Evolutionary conservation across 1,139 yeast genomes (phyloP), one percentile per base, ranked within the genome.

Genomic region (Suhomyces bribrorum): DNA sequence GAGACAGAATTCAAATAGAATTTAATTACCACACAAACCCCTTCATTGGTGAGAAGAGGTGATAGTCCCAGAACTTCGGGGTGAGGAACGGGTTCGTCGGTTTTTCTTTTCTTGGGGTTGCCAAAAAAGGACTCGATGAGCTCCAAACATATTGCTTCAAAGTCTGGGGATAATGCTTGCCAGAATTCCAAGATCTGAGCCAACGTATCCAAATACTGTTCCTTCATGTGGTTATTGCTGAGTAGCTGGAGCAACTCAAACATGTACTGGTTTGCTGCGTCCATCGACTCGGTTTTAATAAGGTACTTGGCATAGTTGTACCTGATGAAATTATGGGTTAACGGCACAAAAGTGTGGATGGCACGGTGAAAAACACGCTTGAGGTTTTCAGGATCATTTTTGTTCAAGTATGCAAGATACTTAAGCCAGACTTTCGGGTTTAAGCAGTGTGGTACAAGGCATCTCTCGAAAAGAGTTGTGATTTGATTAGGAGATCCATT

Each of bases 381-480:
- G 29, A 70, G 59, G 0, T 52, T 12, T 23, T 35, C 39, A 3
- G 38, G 16, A 5, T 36, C 36, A 41, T 40, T 43, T n/a, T 37
- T 36, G 33, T 55, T 47, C 8, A 64, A 47, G 61, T 75, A 83
- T 2, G 64, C 56, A n/a, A 76, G 36, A 52, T 81, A 84, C 46
- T 66, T 73, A 9, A 73, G 50, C 92, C 92, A 85, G n/a, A 81
- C 49, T 7, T 58, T 57, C 26, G 72, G 69, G 30, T 67, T 62
- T 20, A 61, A 60, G 39, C 83, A 79, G 38, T 79, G 70, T 0
- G 89, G 86, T 1, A 83, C 61, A 13, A 84, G 57, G 11, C 81
- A 69, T 45, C 90, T 64, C 55, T 83, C 86, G 56, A 79, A 83
- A 2, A 80, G 49, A n/a, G 48, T 62, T 5, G 69, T 54, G 3